Evolutionary conservation across 768 basidiomycete genomes (phyloP), one percentile per base, ranked within the genome.

Genomic region (Mycena latifolia): DNA sequence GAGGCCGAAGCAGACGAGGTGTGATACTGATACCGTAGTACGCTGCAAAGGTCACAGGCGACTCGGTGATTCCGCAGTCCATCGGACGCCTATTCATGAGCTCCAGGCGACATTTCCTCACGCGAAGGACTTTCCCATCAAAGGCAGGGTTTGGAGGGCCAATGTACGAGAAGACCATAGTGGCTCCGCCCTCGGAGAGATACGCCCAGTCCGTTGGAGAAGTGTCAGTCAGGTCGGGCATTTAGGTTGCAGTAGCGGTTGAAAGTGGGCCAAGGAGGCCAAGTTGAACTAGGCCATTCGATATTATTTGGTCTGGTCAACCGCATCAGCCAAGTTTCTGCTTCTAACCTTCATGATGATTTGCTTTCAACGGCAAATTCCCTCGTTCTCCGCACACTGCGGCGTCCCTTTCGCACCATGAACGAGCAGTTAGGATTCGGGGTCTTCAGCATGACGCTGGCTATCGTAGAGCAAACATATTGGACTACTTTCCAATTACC

Each of bases 101-200:
- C n/a, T 20, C n/a, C 47, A 68, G 52, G 12, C 67, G 43, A 24
- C 60, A 69, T 76, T 99, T 98, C 60, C 91, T 86, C 59, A 98
- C 79, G 12, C 96, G 88, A 27, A 99, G 82, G 1, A 93, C 91
- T 43, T 81, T 93, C 12, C 88, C 87, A 55, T 84, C 77, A 74
- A 91, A 91, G 10, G 75, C 62, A 2, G 84, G 76, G 67, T 86
- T 76, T 9, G 74, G 53, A 22, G 86, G 81, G 0, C 95, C 94
- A 12, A 73, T 69, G 74, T 96, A 97, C 10, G 92, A 88, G 77
- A 96, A 94, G 18, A 98, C 94, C 70, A 95, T 88, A 8, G 94
- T 92, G 22, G 94, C 92, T 22, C 93, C 94, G n/a, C 97, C 97
- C 80, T 98, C 97, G 0, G 94, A 90, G 24, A 95, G 79, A 74